Percentiles rank a stretch among this genome's conserved stretches.
phyloP scores from a whole-genome alignment of 1,139 yeast species.

The Kodamaea sp. region DNA sequence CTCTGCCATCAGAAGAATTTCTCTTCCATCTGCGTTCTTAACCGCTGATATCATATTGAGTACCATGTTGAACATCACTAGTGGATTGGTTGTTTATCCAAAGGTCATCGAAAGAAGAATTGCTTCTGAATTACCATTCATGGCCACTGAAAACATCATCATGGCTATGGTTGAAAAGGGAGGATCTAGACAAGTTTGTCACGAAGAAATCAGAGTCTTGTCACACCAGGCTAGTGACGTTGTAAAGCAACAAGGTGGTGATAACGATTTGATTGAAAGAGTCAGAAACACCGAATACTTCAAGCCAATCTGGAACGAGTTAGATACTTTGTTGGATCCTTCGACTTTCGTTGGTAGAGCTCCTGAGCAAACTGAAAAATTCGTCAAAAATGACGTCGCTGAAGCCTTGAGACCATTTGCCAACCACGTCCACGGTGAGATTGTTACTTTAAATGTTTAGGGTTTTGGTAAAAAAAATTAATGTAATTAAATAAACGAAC shows the following conservation, averaged over 20 bases:
- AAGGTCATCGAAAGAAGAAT: slow-evolving; percentile 98
- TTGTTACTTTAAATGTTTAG: slow-evolving; percentile 53
- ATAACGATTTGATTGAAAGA: slow-evolving; percentile 92
- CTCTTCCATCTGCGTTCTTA: slow-evolving; percentile 93
- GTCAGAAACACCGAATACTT: slow-evolving; percentile 78
- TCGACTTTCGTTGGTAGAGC: slow-evolving; percentile 97
- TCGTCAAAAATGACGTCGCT: slow-evolving; percentile 80
- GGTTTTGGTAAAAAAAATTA: not conserved
- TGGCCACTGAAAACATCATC: slow-evolving; percentile 98
- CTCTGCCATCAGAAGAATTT: slow-evolving; percentile 96
- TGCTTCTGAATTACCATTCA: slow-evolving; percentile 91
- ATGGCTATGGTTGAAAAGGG: slow-evolving; percentile 99
- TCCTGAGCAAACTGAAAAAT: slow-evolving; percentile 95
- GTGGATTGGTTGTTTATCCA: slow-evolving; percentile 96
- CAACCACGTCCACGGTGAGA: slow-evolving; percentile 59
- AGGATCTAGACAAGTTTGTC: slow-evolving; percentile 97
- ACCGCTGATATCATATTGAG: slow-evolving; percentile 93
- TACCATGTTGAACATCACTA: slow-evolving; percentile 86
- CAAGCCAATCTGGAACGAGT: slow-evolving; percentile 83
- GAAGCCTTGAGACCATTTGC: slow-evolving; percentile 75
- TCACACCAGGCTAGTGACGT: slow-evolving; percentile 98
- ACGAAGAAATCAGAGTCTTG: slow-evolving; percentile 94
- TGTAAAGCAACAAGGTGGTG: slow-evolving; percentile 98
- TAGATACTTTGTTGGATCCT: slow-evolving; percentile 83
- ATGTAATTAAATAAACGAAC: no score